Evolutionary conservation across 208 protist species (phyloP).

Genomic region (Crithidia expoeki): DNA sequence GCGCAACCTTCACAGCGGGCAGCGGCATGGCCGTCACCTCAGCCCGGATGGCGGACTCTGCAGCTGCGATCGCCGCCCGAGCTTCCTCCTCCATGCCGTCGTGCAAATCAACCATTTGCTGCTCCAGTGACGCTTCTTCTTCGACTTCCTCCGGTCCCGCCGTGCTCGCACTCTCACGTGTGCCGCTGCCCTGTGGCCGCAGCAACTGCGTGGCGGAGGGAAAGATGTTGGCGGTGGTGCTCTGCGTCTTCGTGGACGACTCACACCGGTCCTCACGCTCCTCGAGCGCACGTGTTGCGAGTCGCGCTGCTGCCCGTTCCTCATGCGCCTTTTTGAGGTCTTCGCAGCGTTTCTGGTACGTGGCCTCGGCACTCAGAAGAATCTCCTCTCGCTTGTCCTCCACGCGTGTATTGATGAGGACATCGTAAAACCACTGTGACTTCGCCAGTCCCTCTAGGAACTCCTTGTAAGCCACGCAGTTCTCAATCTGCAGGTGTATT

Average conservation of each 20-base stretch:
- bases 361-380: slow-evolving; percentile 56
- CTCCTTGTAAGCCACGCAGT: slow-evolving; percentile 90
- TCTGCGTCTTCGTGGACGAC: slow-evolving; percentile 6
- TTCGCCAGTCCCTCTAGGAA: slow-evolving; percentile 93
- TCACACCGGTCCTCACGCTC: slow-evolving; percentile 2
- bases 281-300: slow-evolving; percentile 1
- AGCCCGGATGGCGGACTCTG: slow-evolving; percentile 38
- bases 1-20: slow-evolving; percentile 51
- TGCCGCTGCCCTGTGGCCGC: neutral
- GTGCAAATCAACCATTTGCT: slow-evolving; percentile 61
- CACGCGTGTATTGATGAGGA: slow-evolving; percentile 70
- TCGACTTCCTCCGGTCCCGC: slow-evolving; percentile 19
- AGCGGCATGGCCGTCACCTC: slow-evolving; percentile 65
- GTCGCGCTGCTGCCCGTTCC: slow-evolving; percentile 9
- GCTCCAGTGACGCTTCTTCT: slow-evolving; percentile 54
- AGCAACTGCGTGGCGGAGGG: neutral
- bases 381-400: slow-evolving; percentile 68
- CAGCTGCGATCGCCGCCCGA: slow-evolving; percentile 45
- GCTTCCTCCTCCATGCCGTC: slow-evolving; percentile 53
- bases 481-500: slow-evolving; percentile 90
- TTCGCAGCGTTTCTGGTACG: slow-evolving; percentile 39
- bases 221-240: neutral
- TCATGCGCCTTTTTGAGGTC: slow-evolving; percentile 28
- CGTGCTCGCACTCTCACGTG: neutral
- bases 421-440: slow-evolving; percentile 81